These are phyloP conservation scores for Tetracladium marchalianum DNA, from an alignment of 495 filamentous ascomycete species.

Conservation along the genomic window DNA sequence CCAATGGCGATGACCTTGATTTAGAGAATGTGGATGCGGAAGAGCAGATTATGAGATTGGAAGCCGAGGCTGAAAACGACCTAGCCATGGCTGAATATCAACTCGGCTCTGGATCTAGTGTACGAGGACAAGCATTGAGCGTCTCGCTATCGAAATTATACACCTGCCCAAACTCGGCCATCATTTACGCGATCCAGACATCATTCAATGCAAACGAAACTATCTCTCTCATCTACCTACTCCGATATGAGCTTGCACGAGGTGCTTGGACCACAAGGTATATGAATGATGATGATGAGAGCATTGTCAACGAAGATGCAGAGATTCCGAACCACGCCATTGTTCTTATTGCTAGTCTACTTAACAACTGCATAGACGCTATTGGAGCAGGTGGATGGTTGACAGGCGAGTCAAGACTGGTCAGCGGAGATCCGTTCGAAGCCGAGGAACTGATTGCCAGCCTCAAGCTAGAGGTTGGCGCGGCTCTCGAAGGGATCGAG, in stretches of 20 bases:
- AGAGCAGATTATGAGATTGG: slow-evolving; percentile 21
- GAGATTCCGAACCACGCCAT: slow-evolving; percentile 47
- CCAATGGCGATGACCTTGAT: slow-evolving; percentile 23
- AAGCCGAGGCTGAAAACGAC: slow-evolving; percentile 36
- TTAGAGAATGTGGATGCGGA: slow-evolving; percentile 22
- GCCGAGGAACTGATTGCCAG: slow-evolving; percentile 53
- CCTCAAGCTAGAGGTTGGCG: slow-evolving; percentile 64
- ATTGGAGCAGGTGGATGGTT: slow-evolving; percentile 81
- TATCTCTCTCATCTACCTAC: slow-evolving; percentile 60
- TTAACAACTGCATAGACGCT: slow-evolving; percentile 71
- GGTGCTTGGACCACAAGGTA: slow-evolving; percentile 65
- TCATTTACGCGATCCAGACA: slow-evolving; percentile 53
- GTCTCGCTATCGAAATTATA: slow-evolving; percentile 55
- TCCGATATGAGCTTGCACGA: slow-evolving; percentile 53
- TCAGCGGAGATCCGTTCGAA: slow-evolving; percentile 31
- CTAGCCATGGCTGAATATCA: slow-evolving; percentile 40
- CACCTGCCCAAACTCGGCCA: slow-evolving; percentile 42
- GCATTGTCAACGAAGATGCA: slow-evolving; percentile 36
- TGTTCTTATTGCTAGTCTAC: slow-evolving; percentile 50
- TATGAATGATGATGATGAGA: slow-evolving; percentile 27
- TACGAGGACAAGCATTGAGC: slow-evolving; percentile 34
- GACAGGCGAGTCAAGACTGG: slow-evolving; percentile 41
- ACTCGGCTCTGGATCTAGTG: slow-evolving; percentile 31
- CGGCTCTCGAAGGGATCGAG: slow-evolving; percentile 65
- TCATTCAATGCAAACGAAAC: slow-evolving; percentile 58